Evolutionary conservation across 257 asterid species (phyloP), one percentile per base, ranked within the genome.

Genomic region (Penstemon barbatus): DNA sequence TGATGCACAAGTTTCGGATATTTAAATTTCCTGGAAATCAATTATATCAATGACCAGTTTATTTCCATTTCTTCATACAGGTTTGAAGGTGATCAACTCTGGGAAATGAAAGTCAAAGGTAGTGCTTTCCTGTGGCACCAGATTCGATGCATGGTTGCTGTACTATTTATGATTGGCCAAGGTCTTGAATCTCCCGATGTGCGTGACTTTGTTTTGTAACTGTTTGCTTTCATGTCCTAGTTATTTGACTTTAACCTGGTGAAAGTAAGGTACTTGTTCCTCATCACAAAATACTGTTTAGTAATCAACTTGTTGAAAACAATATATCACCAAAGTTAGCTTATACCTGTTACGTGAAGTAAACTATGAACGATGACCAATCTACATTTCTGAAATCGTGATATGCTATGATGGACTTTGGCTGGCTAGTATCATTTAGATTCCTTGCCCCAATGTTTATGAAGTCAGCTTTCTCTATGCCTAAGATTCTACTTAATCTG

Each of bases 101-200:
- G 96, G 92, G 88, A 81, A 9, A 71, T 93, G 77, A 84, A 84
- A 76, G 82, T 93, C 71, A 80, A 75, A 84, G 99, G 97, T 63
- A 90, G 95, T 69, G 99, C 97, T 83, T 93, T 93, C 89, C 89
- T 93, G 80, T 93, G 99, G 99, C 99, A 93, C 83, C 99, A 93
- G 85, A 81, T 93, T 78, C 93, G 99, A 52, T 93, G 97, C 86
- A 93, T 93, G 92, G 96, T 84, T 71, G 96, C 96, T 40, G 81
- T 90, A 71, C 86, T 93, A 69, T 87, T 93, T 84, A 75, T 90
- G 86, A 84, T 93, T 82, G 99, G 99, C 75, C 95, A 88, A 78
- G 95, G 89, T 78, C 95, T 90, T 72, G 99, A 93, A 78, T 83
- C 96, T 78, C 83, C 92, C 72, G 74, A 83, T 77, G 99, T 93